phyloP scores from a whole-genome alignment of 2,329 filamentous ascomycete species.

The Monascus ruber region DNA sequence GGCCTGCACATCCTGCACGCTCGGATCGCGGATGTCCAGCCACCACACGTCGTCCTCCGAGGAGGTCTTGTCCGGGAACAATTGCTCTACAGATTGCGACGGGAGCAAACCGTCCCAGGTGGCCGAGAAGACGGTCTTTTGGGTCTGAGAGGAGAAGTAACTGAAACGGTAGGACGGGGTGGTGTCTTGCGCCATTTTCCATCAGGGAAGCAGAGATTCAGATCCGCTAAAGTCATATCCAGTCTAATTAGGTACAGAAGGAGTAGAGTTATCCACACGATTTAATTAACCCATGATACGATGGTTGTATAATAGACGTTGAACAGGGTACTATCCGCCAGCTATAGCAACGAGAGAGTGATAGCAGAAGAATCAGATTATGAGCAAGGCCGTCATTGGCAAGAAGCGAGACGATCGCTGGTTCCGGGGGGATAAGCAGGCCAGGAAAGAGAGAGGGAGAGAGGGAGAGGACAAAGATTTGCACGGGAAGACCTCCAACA shows the following conservation, averaged over 20 bases:
- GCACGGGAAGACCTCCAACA: too few relatives aligned
- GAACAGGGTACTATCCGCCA: not conserved
- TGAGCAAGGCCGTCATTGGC: too few relatives aligned
- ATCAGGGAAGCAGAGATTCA: not conserved
- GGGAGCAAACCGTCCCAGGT: conserved; percentile 12
- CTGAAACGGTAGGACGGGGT: conserved; percentile 55
- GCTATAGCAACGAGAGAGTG: not conserved
- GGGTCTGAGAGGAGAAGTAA: conserved; percentile 86
- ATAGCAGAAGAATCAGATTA: too few relatives aligned
- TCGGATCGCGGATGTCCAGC: conserved; percentile 83
- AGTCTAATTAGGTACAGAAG: not conserved
- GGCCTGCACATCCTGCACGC: conserved; percentile 69
- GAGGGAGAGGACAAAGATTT: too few relatives aligned
- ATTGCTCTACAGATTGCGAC: conserved; percentile 3
- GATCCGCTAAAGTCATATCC: not conserved
- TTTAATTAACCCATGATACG: not conserved
- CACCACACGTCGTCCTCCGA: conserved; percentile 65
- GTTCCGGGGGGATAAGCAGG: too few relatives aligned
- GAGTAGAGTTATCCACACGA: not conserved
- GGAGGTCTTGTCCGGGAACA: conserved; percentile 6
- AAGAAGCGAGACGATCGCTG: too few relatives aligned
- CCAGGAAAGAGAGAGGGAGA: too few relatives aligned
- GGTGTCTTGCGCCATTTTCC: not conserved
- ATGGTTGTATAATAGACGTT: not conserved
- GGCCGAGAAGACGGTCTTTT: conserved; percentile 26